Percentiles rank a stretch among this genome's conserved stretches.
Conservation (phyloP, 2,329 filamentous ascomycete genomes). For the Capronia americana region DNA sequence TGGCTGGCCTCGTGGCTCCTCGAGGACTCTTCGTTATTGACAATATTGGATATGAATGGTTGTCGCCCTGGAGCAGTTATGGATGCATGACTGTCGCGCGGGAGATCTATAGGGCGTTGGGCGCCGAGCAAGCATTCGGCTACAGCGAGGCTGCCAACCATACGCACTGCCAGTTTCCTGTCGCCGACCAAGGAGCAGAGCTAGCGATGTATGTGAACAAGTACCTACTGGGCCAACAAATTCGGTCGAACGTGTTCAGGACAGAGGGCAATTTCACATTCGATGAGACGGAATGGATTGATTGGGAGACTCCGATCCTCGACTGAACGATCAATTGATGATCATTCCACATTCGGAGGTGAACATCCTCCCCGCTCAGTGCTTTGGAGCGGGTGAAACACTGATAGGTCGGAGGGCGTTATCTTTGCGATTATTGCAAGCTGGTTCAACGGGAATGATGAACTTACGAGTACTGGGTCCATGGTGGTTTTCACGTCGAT, state of each 20-base stretch:
- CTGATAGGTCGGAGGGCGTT: neutral
- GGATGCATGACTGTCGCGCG: constrained; percentile 64
- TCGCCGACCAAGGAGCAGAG: constrained; percentile 57
- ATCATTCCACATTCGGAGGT: neutral
- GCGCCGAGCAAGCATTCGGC: constrained; percentile 62
- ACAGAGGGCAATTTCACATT: constrained; percentile 46
- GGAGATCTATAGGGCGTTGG: constrained; percentile 62
- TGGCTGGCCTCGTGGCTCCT: constrained; percentile 63
- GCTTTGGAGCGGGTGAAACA: neutral
- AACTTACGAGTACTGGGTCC: neutral
- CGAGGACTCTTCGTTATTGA: constrained; percentile 63
- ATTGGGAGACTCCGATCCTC: constrained; percentile 44
- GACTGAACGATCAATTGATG: neutral
- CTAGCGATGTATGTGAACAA: constrained; percentile 63
- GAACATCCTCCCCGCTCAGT: neutral
- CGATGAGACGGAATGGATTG: constrained; percentile 50
- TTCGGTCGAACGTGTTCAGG: constrained; percentile 42
- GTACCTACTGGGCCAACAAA: constrained; percentile 54
- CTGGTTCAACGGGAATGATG: neutral
- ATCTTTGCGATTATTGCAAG: neutral
- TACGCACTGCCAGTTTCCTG: constrained; percentile 63
- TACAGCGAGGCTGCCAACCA: constrained; percentile 63
- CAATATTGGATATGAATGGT: constrained; percentile 65
- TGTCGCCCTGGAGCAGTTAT: constrained; percentile 63
- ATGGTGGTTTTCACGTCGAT: neutral